phyloP scores from a whole-genome alignment of 768 basidiomycete species.

The Russula virescens region DNA sequence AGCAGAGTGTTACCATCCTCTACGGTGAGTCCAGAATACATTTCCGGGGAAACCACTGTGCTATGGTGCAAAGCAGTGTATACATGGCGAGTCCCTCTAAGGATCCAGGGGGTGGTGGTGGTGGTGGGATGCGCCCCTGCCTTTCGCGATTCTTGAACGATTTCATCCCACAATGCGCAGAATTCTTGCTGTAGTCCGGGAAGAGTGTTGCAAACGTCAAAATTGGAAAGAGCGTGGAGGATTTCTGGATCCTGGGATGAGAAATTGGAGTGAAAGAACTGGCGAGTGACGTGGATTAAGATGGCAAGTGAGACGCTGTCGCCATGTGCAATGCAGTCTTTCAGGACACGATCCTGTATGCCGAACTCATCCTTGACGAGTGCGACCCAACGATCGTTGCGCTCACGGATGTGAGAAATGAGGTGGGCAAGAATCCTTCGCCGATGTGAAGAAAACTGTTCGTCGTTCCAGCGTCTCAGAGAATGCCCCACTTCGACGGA shows the following conservation, averaged over 20 bases:
- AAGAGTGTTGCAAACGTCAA: background rate
- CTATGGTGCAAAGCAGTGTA: background rate
- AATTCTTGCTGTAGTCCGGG: background rate
- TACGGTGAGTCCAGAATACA: background rate
- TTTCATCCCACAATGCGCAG: background rate
- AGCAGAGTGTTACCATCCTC: background rate
- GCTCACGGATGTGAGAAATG: background rate
- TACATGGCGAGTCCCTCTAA: background rate
- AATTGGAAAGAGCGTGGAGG: background rate
- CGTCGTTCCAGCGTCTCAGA: background rate
- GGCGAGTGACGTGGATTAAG: background rate
- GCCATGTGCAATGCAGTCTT: background rate
- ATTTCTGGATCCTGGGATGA: background rate
- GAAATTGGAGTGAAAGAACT: too few relatives aligned
- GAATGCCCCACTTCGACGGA: background rate
- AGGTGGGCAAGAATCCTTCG: background rate
- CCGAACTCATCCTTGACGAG: background rate
- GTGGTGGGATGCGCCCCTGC: background rate
- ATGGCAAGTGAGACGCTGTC: background rate
- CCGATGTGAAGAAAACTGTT: background rate
- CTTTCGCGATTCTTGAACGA: background rate
- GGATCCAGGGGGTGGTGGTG: background rate
- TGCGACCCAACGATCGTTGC: background rate
- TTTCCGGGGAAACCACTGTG: background rate
- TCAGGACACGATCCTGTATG: background rate